Base-by-base conservation (phyloP, 768 basidiomycete species). In the Termitomyces sp. region DNA sequence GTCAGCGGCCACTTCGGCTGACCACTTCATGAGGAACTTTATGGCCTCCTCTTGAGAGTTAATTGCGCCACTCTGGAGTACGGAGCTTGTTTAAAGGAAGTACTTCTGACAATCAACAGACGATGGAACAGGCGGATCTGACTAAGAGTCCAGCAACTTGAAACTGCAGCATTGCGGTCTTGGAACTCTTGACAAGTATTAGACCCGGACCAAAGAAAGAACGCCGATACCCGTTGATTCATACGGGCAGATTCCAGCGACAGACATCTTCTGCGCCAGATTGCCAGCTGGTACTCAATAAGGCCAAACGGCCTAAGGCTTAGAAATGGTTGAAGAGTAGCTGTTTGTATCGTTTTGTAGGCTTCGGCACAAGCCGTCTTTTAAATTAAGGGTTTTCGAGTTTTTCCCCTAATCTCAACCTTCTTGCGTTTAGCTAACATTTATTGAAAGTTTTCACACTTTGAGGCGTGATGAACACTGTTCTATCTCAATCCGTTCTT, bases 1-100 rank as follows among this genome's bases (percentile, higher is more conserved):
- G 51, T 58, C 59, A 56, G 21, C 43, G 6, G 43, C 43, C 30
- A 42, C 51, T 17, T 43, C 12, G 41, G 41, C 42, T 43, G 34
- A 42, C 44, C 51, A 8, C 42, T 28, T 34, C 26, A 32, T 30
- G 38, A 32, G 40, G 30, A 42, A 32, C 34, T 34, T 34, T 34
- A 34, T 15, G 10, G 2, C 7, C 41, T 41, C 37, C 42, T 32
- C 28, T n/a, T 52, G 51, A 43, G 4, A 43, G 15, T 28, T 11
- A 41, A 30, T 28, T 30, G 15, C 40, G 51, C 38, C 38, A 42
- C 46, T 21, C 10, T 6, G 19, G 14, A 22, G 22, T 22, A 34
- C 14, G 46, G 14, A 47, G 7, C 46, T 47, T 21, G 34, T 22
- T 32, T 10, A 15, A 22, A 22, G 6, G 15, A 22, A 46, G 45